phyloP scores from a whole-genome alignment of 768 basidiomycete species.

The Ramaria sp. region DNA sequence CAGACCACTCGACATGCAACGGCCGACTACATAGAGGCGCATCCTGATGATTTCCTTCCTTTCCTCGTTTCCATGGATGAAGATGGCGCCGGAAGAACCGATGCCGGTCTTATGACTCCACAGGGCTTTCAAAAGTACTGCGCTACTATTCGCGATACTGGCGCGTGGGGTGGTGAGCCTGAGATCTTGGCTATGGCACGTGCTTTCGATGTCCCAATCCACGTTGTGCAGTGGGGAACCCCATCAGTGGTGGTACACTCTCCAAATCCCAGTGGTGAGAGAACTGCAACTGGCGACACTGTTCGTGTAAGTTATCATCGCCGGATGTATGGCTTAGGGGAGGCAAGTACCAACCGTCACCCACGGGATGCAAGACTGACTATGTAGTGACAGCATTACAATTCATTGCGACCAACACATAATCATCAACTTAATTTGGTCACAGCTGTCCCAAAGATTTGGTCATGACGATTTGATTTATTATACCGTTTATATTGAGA shows the following conservation, averaged over 20 bases:
- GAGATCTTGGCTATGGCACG: constrained; percentile 87
- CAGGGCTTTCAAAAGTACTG: constrained; percentile 68
- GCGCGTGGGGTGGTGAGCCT: constrained; percentile 96
- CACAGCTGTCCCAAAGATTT: background rate
- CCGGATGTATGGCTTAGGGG: constrained; percentile 90
- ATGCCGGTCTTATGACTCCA: constrained; percentile 62
- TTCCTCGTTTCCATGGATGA: constrained; percentile 59
- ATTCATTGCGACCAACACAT: constrained; percentile 59
- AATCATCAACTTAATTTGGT: background rate
- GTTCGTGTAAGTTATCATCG: constrained; percentile 84
- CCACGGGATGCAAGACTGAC: background rate
- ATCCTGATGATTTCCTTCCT: constrained; percentile 86
- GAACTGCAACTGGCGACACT: constrained; percentile 24
- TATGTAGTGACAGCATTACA: constrained; percentile 58
- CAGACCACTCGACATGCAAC: constrained; percentile 54
- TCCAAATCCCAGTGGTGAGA: constrained; percentile 29
- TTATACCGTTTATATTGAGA: too few species aligned
- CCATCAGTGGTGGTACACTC: constrained; percentile 81
- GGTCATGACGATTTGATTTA: background rate
- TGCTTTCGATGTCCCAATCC: constrained; percentile 74
- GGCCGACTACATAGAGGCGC: constrained; percentile 67
- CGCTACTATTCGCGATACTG: constrained; percentile 63
- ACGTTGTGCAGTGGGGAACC: constrained; percentile 76
- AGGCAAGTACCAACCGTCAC: constrained; percentile 43
- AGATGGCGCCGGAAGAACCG: constrained; percentile 51